Percentiles rank a stretch among this genome's conserved stretches.
These are phyloP conservation scores for Rickenella mellea DNA, from an alignment of 768 basidiomycete genomes.

Conservation along the genomic window DNA sequence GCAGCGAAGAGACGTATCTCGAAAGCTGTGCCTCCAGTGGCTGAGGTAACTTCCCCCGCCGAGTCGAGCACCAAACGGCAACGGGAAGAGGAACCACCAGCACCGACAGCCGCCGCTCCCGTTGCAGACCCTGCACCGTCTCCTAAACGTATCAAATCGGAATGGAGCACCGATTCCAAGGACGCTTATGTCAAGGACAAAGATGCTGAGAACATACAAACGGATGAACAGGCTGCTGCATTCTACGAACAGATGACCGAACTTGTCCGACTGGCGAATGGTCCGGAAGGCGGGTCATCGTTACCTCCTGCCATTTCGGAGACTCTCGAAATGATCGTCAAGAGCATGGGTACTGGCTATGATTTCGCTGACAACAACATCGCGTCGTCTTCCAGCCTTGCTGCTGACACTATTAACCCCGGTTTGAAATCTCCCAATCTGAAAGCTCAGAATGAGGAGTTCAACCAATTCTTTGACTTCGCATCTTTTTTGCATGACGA, in stretches of 20 bases:
- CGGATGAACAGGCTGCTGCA: slow-evolving; percentile 53
- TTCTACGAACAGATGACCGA: slow-evolving; percentile 60
- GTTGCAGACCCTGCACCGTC: slow-evolving; percentile 44
- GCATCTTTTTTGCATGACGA: slow-evolving; percentile 57
- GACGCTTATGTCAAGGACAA: slow-evolving; percentile 30
- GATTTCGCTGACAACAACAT: too few species aligned
- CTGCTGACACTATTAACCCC: slow-evolving; percentile 23
- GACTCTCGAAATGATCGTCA: slow-evolving; percentile 18
- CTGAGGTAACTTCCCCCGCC: slow-evolving; percentile 18
- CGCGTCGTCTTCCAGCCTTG: slow-evolving; percentile 19
- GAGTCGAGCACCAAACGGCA: slow-evolving; percentile 31
- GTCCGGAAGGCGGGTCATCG: slow-evolving; percentile 30
- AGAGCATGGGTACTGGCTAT: too few species aligned
- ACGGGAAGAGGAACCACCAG: slow-evolving; percentile 37
- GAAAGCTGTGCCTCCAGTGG: slow-evolving; percentile 16
- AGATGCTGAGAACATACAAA: slow-evolving; percentile 40
- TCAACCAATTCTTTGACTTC: slow-evolving; percentile 62
- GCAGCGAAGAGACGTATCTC: slow-evolving; percentile 22
- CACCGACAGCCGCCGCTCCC: slow-evolving; percentile 5
- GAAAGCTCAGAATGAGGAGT: slow-evolving; percentile 32
- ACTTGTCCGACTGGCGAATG: slow-evolving; percentile 42
- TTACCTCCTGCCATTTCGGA: slow-evolving; percentile 23
- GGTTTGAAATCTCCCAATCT: slow-evolving; percentile 23
- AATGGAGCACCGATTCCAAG: slow-evolving; percentile 52
- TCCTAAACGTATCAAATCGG: slow-evolving; percentile 62